Conservation (phyloP, 202 grass and related monocot genomes). For the Alloteropsis angusta region DNA sequence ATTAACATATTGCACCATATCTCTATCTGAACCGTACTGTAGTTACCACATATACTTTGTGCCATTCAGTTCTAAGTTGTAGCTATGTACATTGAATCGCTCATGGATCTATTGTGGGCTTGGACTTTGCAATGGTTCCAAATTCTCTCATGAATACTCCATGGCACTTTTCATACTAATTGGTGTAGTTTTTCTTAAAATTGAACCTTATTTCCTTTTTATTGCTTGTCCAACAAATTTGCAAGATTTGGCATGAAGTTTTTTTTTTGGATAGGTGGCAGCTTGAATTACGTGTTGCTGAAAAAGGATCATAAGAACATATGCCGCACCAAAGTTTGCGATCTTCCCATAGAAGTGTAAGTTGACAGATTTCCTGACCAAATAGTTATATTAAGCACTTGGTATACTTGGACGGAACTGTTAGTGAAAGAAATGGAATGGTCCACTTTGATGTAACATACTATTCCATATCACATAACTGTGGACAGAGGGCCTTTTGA, state of each 20-base stretch:
- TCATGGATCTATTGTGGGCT: neutral
- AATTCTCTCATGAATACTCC: neutral
- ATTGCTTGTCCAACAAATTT: neutral
- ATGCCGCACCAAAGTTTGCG: slow-evolving; percentile 40
- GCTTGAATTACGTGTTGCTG: slow-evolving; percentile 27
- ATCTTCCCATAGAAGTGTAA: slow-evolving; percentile 42
- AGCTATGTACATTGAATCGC: neutral
- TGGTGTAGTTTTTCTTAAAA: neutral
- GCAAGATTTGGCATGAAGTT: slow-evolving; percentile 12
- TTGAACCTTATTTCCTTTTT: neutral
- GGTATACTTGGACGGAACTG: neutral
- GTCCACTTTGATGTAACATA: neutral
- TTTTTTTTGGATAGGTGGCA: slow-evolving; percentile 23
- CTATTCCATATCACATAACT: neutral
- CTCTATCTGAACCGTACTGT: neutral
- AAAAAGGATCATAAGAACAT: slow-evolving; percentile 46
- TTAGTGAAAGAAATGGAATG: neutral
- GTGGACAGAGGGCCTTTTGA: neutral
- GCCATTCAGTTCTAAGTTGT: neutral
- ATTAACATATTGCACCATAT: neutral
- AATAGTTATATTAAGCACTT: slow-evolving; percentile 2
- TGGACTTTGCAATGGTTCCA: neutral
- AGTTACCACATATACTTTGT: neutral
- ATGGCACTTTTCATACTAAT: neutral
- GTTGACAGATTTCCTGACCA: slow-evolving; percentile 12